Base-by-base conservation (phyloP, 345 rosid species). In the Lepidium didymum region DNA sequence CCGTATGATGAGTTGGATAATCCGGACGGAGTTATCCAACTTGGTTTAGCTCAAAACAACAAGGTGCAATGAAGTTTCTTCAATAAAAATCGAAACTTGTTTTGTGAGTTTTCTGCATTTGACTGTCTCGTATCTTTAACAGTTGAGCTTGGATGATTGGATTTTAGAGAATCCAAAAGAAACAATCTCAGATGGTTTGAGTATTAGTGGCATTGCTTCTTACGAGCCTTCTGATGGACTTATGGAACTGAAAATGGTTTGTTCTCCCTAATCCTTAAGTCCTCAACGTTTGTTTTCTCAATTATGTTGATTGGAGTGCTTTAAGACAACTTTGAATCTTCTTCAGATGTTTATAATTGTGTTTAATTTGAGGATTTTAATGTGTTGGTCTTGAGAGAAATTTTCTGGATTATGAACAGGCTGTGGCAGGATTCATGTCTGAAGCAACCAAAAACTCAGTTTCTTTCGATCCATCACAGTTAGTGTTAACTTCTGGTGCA, bases 221-320 rank as follows among this genome's bases (percentile, higher is more conserved):
- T 88, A 85, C 68, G 91, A 79, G 67, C 92, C 96, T 61, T 79
- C 43, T 50, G 82, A 87, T 77, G 96, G 98, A 70, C 68, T 82
- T 68, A 80, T 77, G 83, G 83, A 90, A 58, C 81, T 93, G 38
- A 86, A 88, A 88, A 77, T 81, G 93, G 98, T 93, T 82, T 16
- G 2, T 56, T 62, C 31, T 33, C 62, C 49, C 16, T 59, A 21
- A 13, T 25, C 15, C 15, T 25, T 33, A 47, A 33, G 27, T 11
- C 37, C 11, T 51, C 0, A 62, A 43, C 40, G 5, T 40, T 40
- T 16, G 21, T 35, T 47, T 4, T n/a, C 38, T 43, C 6, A 50
- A 59, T 4, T 12, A 9, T 49, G 45, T 36, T 55, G 7, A 13
- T 34, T 34, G 23, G 18, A 33, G 5, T 55, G 54, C 10, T 53